phyloP scores from a whole-genome alignment of 1,139 yeast genomes.

The Kurtzmaniella quercitrusa region DNA sequence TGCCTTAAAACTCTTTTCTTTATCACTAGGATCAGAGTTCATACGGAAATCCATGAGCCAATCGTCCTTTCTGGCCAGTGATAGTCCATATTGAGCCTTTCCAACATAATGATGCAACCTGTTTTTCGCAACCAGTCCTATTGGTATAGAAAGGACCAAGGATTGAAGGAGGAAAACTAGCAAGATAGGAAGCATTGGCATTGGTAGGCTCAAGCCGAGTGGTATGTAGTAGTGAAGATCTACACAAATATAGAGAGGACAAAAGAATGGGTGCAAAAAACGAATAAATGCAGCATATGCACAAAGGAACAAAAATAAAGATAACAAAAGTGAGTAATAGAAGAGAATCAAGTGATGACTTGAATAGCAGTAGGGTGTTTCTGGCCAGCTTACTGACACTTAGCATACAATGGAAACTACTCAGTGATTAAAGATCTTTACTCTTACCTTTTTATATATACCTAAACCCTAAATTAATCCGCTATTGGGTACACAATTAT shows the following conservation, averaged over 20 bases:
- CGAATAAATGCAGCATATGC: too few relatives aligned
- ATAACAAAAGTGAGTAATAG: too few relatives aligned
- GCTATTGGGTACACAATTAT: slow-evolving; percentile 20
- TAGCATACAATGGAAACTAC: too few relatives aligned
- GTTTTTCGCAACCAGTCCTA: neutral
- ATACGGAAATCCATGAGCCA: neutral
- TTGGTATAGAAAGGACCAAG: neutral
- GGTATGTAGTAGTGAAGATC: too few relatives aligned
- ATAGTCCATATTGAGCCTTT: neutral
- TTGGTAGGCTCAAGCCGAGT: too few relatives aligned
- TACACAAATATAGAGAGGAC: too few relatives aligned
- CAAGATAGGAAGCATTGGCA: neutral
- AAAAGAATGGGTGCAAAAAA: too few relatives aligned
- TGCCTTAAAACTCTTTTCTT: neutral
- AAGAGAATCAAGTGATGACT: too few relatives aligned
- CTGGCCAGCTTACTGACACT: too few relatives aligned
- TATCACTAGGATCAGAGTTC: neutral
- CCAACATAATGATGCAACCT: neutral
- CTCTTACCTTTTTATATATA: neutral
- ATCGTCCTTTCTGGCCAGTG: neutral
- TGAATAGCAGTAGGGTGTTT: too few relatives aligned
- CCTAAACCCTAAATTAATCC: neutral
- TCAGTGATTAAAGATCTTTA: too few relatives aligned
- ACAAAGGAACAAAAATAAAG: too few relatives aligned
- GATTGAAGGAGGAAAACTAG: neutral